Base-by-base conservation (phyloP, 805 yeast species). In the Sugiyamaella marilandica region DNA sequence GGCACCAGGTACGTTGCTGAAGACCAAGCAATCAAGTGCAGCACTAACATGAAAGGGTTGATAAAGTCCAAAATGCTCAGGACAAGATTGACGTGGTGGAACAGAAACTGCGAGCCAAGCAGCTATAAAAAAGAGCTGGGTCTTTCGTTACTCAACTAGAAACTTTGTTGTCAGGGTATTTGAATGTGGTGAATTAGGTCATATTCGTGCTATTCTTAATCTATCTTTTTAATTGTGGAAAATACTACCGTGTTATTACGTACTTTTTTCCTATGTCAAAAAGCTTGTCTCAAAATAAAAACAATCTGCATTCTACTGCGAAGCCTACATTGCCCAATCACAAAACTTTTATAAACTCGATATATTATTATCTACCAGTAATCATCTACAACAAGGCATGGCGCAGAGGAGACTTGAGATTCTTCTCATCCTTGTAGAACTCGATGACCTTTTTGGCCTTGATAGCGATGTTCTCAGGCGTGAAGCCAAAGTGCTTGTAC, bases 401-500 rank as follows among this genome's bases (percentile, higher is more conserved):
- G 76, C 77, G 81, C 71, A 89, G 78, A 71, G 95, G 97, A 64
- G 95, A 86, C 53, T 74, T 69, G 52, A 87, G 73, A 53, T 76
- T 68, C 67, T 77, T 73, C 29, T 24, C 29, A 67, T 90, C 95
- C 81, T 87, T 79, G 84, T 85, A 94, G 80, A 82, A 89, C 59
- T 81, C 79, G 65, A 87, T 75, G 58, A 91, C 84, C 77, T 84
- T 83, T 62, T 76, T 73, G 60, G 90, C 97, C 74, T 91, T 88
- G 65, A 81, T 76, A 65, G 95, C 92, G 71, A 94, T 78, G 62
- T 96, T 97, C 71, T 88, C 97, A 58, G 92, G 85, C 52, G 95
- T 90, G 79, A 94, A 94, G 62, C 81, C 96, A 64, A 92, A 87
- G 77, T 67, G 75, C 74, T 87, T 81, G 84, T 83, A 94, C 57